Percentiles rank a stretch among this genome's conserved stretches.
Conservation (phyloP, 495 filamentous ascomycete species). For the Penicillium egyptiacum region DNA sequence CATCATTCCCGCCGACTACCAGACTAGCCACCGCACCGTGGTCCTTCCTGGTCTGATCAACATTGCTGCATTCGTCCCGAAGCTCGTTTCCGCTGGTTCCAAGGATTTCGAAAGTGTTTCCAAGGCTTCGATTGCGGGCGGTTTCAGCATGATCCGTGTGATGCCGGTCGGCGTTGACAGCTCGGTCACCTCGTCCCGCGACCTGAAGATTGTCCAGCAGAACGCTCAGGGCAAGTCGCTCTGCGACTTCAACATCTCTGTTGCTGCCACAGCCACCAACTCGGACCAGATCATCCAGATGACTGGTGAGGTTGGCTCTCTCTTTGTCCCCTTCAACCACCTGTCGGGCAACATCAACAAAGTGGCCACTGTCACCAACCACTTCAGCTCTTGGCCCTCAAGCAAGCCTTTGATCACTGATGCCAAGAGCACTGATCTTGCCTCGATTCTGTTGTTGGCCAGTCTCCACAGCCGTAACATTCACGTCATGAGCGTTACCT, state of each 20-base stretch:
- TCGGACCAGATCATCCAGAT: constrained; percentile 72
- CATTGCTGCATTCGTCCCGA: constrained; percentile 77
- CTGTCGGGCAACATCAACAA: constrained; percentile 84
- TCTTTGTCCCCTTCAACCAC: constrained; percentile 89
- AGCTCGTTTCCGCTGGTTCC: constrained; percentile 61
- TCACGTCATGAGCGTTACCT: constrained; percentile 79
- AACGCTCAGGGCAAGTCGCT: constrained; percentile 66
- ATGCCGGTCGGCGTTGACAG: constrained; percentile 75
- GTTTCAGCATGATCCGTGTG: constrained; percentile 82
- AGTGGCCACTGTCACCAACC: constrained; percentile 76
- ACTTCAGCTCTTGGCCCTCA: constrained; percentile 78
- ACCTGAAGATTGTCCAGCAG: constrained; percentile 72
- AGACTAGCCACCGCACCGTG: constrained; percentile 80
- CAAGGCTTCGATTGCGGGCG: constrained; percentile 71
- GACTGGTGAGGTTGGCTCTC: constrained; percentile 72
- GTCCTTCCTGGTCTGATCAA: constrained; percentile 77
- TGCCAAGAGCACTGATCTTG: constrained; percentile 79
- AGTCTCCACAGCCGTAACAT: constrained; percentile 82
- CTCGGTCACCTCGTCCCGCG: constrained; percentile 69
- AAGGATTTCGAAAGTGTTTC: constrained; percentile 70
- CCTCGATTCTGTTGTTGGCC: constrained; percentile 75
- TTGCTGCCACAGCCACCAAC: constrained; percentile 76
- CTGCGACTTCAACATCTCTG: constrained; percentile 86
- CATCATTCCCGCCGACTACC: constrained; percentile 79
- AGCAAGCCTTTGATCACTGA: constrained; percentile 86